Percentiles rank a stretch among this genome's conserved stretches.
phyloP scores from a whole-genome alignment of 495 filamentous ascomycete species.

The Annulohypoxylon nitens region DNA sequence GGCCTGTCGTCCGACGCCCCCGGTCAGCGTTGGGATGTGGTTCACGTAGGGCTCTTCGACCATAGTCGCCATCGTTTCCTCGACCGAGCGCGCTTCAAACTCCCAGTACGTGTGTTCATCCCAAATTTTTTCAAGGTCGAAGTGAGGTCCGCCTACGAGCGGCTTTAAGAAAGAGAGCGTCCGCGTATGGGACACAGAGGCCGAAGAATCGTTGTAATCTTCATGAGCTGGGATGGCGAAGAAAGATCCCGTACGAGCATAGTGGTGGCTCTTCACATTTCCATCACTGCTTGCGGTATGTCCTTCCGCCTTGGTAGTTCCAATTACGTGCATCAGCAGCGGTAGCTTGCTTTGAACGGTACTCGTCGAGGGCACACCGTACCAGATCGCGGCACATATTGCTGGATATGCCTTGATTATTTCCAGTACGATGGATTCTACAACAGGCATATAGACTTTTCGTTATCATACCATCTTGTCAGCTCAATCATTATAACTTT shows the following conservation, averaged over 20 bases:
- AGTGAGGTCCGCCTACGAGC: conserved; percentile 64
- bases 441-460: conserved; percentile 28
- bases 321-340: conserved; percentile 39
- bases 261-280: conserved; percentile 45
- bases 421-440: conserved; percentile 1
- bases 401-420: conserved; percentile 30
- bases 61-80: conserved; percentile 71
- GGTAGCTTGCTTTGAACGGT: conserved; percentile 21
- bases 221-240: conserved; percentile 60
- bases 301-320: background rate
- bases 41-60: conserved; percentile 71
- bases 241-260: conserved; percentile 47
- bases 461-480: background rate
- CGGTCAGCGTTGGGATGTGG: conserved; percentile 64
- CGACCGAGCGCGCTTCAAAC: conserved; percentile 66
- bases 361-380: conserved; percentile 33
- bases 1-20: conserved; percentile 74
- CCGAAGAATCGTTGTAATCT: conserved; percentile 55
- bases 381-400: conserved; percentile 54
- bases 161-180: conserved; percentile 65
- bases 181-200: conserved; percentile 65
- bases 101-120: conserved; percentile 69
- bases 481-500: conserved; percentile 9
- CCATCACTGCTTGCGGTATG: background rate
- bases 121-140: conserved; percentile 73